Evolutionary conservation across 306 rosid species (phyloP).

Genomic region (Dicorynia guianensis): DNA sequence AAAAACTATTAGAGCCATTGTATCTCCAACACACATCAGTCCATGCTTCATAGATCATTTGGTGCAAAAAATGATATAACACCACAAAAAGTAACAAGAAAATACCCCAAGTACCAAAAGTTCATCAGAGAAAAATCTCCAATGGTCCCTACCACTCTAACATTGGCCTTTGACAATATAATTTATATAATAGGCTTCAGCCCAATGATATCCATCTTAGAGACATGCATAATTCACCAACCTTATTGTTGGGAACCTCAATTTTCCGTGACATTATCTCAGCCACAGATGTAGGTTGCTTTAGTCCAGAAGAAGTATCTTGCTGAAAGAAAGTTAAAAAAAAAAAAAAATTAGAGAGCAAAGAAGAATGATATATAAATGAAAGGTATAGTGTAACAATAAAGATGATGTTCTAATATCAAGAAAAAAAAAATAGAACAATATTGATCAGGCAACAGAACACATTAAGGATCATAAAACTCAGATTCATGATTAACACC

Average conservation of each 20-base stretch:
- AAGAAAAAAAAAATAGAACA: not conserved
- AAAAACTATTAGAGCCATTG: not conserved
- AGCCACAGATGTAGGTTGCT: constrained; percentile 48
- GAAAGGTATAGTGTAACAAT: not conserved
- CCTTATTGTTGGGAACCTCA: constrained; percentile 98
- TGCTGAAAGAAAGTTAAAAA: constrained; percentile 46
- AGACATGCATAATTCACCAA: constrained; percentile 20
- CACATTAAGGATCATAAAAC: no score
- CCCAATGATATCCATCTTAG: not conserved
- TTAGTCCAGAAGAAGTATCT: constrained; percentile 45
- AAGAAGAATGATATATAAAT: not conserved
- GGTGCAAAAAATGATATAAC: not conserved
- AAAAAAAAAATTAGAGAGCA: not conserved
- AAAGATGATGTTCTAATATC: not conserved
- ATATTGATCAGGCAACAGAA: not conserved
- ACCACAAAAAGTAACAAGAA: not conserved
- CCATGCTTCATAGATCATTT: not conserved
- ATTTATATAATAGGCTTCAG: not conserved
- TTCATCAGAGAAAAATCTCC: not conserved
- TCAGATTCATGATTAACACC: constrained; percentile 51
- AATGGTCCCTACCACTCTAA: constrained; percentile 4
- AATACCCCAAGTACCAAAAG: not conserved
- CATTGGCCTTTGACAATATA: not conserved
- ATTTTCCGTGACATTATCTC: constrained; percentile 58
- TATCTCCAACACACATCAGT: not conserved